phyloP scores from a whole-genome alignment of 2,329 filamentous ascomycete species.

The Trichoderma gracile region DNA sequence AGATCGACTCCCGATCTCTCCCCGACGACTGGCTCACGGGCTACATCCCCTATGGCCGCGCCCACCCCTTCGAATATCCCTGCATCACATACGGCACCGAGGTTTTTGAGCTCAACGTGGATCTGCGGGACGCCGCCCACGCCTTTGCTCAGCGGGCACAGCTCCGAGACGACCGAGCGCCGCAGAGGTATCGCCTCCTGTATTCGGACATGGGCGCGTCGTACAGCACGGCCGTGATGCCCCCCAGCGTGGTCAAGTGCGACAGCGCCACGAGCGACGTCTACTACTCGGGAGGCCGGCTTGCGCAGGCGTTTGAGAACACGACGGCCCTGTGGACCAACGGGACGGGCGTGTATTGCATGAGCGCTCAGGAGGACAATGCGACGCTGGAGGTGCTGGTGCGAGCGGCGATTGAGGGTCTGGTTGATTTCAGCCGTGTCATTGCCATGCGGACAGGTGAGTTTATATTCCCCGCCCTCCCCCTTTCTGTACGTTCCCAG shows the following conservation, averaged over 20 bases:
- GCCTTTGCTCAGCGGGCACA: conserved; percentile 52
- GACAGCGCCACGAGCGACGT: conserved; percentile 71
- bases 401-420: conserved; percentile 55
- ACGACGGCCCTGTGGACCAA: conserved; percentile 66
- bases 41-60: conserved; percentile 65
- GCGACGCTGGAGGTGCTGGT: conserved; percentile 66
- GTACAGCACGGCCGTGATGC: conserved; percentile 46
- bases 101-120: conserved; percentile 65
- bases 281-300: conserved; percentile 64
- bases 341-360: conserved; percentile 66
- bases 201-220: conserved; percentile 48
- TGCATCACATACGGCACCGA: conserved; percentile 65
- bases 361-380: conserved; percentile 72
- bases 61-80: conserved; percentile 58
- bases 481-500: not conserved
- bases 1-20: conserved; percentile 70
- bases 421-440: conserved; percentile 66
- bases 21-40: conserved; percentile 65
- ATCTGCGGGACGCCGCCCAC: conserved; percentile 56
- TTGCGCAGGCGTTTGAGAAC: conserved; percentile 65
- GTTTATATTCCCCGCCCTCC: conserved; percentile 6
- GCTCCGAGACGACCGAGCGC: conserved; percentile 52
- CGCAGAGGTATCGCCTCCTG: conserved; percentile 54
- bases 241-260: conserved; percentile 62
- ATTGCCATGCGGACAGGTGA: conserved; percentile 65